These are phyloP conservation scores for Taxillus chinensis DNA, from an alignment of 164 flowering plant genomes.

Conservation along the genomic window DNA sequence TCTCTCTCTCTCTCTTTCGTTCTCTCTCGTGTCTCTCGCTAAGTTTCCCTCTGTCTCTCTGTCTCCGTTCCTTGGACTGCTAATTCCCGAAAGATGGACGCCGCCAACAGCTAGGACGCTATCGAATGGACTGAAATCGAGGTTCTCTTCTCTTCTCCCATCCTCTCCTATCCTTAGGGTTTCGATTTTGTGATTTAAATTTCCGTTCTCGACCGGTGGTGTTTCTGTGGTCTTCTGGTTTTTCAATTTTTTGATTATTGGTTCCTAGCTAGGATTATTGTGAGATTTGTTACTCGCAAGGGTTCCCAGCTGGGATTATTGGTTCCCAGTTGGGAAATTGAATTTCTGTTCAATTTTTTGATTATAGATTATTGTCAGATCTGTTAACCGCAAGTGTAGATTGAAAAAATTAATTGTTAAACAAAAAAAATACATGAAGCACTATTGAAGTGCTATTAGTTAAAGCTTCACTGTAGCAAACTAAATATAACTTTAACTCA, in stretches of 20 bases:
- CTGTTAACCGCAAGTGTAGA: too few relatives aligned
- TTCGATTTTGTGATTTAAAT: background rate
- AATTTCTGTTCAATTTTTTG: too few relatives aligned
- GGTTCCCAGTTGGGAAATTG: too few relatives aligned
- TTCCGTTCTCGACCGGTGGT: background rate
- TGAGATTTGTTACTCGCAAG: slow-evolving; percentile 43
- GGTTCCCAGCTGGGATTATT: too few relatives aligned
- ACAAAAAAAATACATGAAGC: too few relatives aligned
- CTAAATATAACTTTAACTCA: too few relatives aligned
- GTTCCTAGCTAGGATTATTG: slow-evolving; percentile 54
- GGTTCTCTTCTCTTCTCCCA: slow-evolving; percentile 34
- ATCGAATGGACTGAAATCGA: slow-evolving; percentile 84
- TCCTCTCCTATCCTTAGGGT: slow-evolving; percentile 9
- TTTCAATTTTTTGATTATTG: background rate
- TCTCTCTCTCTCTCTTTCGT: slow-evolving; percentile 4
- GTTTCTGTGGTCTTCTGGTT: background rate
- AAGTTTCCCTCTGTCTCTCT: slow-evolving; percentile 26
- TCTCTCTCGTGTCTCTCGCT: slow-evolving; percentile 6
- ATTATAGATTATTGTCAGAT: too few relatives aligned
- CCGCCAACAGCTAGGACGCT: slow-evolving; percentile 70
- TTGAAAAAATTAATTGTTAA: too few relatives aligned
- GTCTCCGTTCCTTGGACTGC: slow-evolving; percentile 20
- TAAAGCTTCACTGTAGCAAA: too few relatives aligned
- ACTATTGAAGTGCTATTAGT: too few relatives aligned
- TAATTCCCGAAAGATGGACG: slow-evolving; percentile 43